phyloP scores from a whole-genome alignment of 345 rosid genomes.

The Dipteronia dyeriana region DNA sequence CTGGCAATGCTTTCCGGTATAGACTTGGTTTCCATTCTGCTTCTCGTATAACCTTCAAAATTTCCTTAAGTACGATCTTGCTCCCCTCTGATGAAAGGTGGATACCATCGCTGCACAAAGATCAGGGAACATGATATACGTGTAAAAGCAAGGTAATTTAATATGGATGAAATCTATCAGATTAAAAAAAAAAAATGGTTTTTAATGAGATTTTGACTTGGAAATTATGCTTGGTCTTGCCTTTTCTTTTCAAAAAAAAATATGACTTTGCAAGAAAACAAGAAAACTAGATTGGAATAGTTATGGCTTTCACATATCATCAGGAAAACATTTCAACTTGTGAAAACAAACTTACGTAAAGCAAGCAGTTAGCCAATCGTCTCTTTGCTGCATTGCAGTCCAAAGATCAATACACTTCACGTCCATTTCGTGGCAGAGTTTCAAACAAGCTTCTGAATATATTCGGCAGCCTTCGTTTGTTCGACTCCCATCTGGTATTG shows the following conservation, averaged over 20 bases:
- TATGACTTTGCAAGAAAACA: too few relatives aligned
- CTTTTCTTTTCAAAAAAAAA: too few relatives aligned
- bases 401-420: slow-evolving; percentile 71
- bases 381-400: slow-evolving; percentile 58
- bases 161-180: too few relatives aligned
- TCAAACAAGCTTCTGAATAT: slow-evolving; percentile 71
- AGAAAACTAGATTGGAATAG: too few relatives aligned
- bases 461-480: slow-evolving; percentile 59
- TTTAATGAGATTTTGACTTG: too few relatives aligned
- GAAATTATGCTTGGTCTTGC: too few relatives aligned
- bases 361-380: slow-evolving; percentile 63
- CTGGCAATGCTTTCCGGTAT: slow-evolving; percentile 50
- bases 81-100: slow-evolving; percentile 69
- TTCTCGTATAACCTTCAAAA: slow-evolving; percentile 51
- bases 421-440: slow-evolving; percentile 64
- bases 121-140: too few relatives aligned
- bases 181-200: too few relatives aligned
- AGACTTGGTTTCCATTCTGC: slow-evolving; percentile 81
- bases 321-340: background rate
- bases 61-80: slow-evolving; percentile 60
- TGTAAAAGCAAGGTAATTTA: too few relatives aligned
- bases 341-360: slow-evolving; percentile 58
- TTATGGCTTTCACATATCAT: background rate
- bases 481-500: slow-evolving; percentile 37
- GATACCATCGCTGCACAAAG: slow-evolving; percentile 62